Evolutionary conservation across 1,284 basidiomycete genomes (phyloP).

Genomic region (Clitocybe nebularis): DNA sequence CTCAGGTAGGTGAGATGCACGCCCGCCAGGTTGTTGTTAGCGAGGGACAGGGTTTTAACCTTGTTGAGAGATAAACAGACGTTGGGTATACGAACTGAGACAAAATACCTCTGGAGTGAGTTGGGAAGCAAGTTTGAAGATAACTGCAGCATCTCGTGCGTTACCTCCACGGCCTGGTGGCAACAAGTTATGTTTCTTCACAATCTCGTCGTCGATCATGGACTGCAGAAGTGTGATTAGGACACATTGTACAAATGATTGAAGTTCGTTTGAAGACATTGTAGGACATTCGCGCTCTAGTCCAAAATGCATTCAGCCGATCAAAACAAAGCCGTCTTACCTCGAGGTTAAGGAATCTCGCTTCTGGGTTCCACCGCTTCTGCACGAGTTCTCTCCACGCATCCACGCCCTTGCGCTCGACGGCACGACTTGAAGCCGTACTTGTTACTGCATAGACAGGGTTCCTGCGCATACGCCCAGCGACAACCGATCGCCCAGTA

Average conservation of each 20-base stretch:
- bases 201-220: constrained; percentile 67
- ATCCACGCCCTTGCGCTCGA: constrained; percentile 37
- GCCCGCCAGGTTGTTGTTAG: constrained; percentile 50
- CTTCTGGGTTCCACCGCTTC: constrained; percentile 64
- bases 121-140: constrained; percentile 81
- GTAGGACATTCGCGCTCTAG: constrained; percentile 14
- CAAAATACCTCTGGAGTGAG: constrained; percentile 65
- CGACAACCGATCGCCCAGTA: constrained; percentile 41
- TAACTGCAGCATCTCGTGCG: constrained; percentile 67
- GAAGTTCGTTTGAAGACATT: constrained; percentile 12
- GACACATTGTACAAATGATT: constrained; percentile 16
- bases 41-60: constrained; percentile 77
- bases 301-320: constrained; percentile 18
- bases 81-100: constrained; percentile 3
- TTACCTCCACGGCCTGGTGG: constrained; percentile 66
- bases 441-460: constrained; percentile 34
- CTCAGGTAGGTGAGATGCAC: constrained; percentile 53
- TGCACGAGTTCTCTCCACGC: constrained; percentile 69
- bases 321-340: constrained; percentile 37
- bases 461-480: constrained; percentile 54
- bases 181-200: constrained; percentile 61
- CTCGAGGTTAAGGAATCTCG: constrained; percentile 76
- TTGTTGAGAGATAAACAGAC: constrained; percentile 25
- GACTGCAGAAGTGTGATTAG: constrained; percentile 30
- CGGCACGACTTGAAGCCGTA: constrained; percentile 1